These are phyloP conservation scores for Blastobotrys proliferans DNA, from an alignment of 1,139 yeast genomes.

Conservation along the genomic window DNA sequence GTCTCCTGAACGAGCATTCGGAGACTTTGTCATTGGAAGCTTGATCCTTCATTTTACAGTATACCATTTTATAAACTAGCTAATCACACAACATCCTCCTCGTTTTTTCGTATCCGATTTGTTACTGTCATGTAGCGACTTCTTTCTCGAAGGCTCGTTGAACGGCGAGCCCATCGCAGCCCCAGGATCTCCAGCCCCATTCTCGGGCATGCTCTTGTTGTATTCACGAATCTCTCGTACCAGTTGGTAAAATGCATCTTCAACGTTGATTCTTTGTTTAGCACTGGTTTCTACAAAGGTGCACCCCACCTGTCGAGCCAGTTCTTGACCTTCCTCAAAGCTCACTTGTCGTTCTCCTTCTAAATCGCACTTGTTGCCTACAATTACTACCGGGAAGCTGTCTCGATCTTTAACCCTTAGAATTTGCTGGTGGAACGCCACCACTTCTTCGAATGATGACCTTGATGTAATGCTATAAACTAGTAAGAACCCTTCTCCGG, in stretches of 20 bases:
- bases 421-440: slow-evolving; percentile 84
- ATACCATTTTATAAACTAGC: slow-evolving; percentile 81
- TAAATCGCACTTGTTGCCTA: slow-evolving; percentile 35
- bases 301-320: slow-evolving; percentile 67
- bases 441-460: slow-evolving; percentile 74
- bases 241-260: slow-evolving; percentile 78
- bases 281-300: slow-evolving; percentile 92
- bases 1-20: slow-evolving; percentile 78
- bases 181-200: not conserved
- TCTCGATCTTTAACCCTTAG: slow-evolving; percentile 69
- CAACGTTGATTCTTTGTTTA: slow-evolving; percentile 88
- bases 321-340: slow-evolving; percentile 72
- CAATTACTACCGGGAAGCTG: slow-evolving; percentile 37
- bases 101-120: not conserved
- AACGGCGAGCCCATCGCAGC: not conserved
- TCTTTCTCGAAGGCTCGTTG: not conserved
- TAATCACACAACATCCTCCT: slow-evolving; percentile 1
- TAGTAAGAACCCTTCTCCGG: slow-evolving; percentile 86
- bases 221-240: slow-evolving; percentile 59
- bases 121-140: slow-evolving; percentile 1
- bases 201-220: slow-evolving; percentile 23
- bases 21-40: slow-evolving; percentile 85
- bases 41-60: slow-evolving; percentile 84
- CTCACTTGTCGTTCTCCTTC: slow-evolving; percentile 48
- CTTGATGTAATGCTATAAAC: slow-evolving; percentile 90